phyloP scores from a whole-genome alignment of 2,329 filamentous ascomycete species.

The Fusarium sacchari region DNA sequence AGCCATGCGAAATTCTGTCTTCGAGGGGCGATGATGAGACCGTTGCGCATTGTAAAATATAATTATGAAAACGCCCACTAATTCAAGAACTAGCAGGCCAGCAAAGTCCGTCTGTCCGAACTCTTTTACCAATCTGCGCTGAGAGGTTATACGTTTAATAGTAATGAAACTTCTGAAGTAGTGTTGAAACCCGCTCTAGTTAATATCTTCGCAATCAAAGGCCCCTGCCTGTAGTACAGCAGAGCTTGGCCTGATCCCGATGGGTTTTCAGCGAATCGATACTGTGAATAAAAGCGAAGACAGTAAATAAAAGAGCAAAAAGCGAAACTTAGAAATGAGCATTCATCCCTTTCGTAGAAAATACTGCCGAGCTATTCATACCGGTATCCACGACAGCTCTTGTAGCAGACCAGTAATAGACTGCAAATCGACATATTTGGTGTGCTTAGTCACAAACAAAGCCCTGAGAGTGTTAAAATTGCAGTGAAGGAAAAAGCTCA shows the following conservation, averaged over 20 bases:
- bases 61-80: not conserved
- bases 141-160: not conserved
- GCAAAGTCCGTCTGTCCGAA: no score
- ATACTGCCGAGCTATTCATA: fast-evolving
- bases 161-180: not conserved
- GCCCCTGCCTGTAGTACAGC: not conserved
- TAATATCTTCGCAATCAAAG: no score
- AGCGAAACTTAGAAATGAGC: not conserved
- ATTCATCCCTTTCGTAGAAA: not conserved
- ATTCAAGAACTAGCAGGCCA: not conserved
- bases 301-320: not conserved
- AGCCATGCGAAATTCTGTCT: not conserved
- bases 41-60: no score
- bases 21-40: no score
- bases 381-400: not conserved
- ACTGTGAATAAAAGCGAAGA: not conserved
- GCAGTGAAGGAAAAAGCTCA: not conserved
- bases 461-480: not conserved
- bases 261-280: fast-evolving
- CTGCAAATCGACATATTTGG: not conserved
- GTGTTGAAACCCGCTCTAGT: not conserved
- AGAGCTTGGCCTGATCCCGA: not conserved
- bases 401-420: not conserved
- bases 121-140: no score
- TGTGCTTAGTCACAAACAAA: not conserved